These are phyloP conservation scores for Fomitopsis serialis DNA, from an alignment of 768 basidiomycete genomes.

Conservation along the genomic window DNA sequence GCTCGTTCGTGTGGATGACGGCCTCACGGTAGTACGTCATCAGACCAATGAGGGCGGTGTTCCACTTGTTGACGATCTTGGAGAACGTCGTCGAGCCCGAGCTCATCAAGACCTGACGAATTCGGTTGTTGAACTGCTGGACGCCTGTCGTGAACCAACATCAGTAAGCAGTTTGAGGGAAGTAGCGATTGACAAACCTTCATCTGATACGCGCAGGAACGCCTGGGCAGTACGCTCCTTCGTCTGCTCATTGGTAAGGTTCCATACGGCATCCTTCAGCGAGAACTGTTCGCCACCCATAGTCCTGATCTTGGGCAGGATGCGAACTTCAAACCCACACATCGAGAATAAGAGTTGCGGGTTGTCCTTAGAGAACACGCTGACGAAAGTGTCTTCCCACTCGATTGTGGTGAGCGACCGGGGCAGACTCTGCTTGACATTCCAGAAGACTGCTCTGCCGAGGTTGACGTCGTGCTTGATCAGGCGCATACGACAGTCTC, in stretches of 20 bases:
- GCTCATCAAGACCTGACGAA: slow-evolving; percentile 95
- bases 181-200: slow-evolving; percentile 41
- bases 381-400: slow-evolving; percentile 98
- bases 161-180: not conserved
- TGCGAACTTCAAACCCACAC: slow-evolving; percentile 98
- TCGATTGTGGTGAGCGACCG: slow-evolving; percentile 96
- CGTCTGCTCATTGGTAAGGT: slow-evolving; percentile 92
- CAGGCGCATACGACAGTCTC: slow-evolving; percentile 97
- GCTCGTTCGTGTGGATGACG: slow-evolving; percentile 94
- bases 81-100: slow-evolving; percentile 98
- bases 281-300: slow-evolving; percentile 97
- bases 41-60: slow-evolving; percentile 89
- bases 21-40: slow-evolving; percentile 99
- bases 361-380: slow-evolving; percentile 96
- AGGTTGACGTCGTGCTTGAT: slow-evolving; percentile 99
- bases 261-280: slow-evolving; percentile 94
- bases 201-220: slow-evolving; percentile 95
- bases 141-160: slow-evolving; percentile 46
- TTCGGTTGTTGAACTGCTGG: slow-evolving; percentile 96
- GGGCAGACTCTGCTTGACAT: slow-evolving; percentile 95
- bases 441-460: slow-evolving; percentile 98
- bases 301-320: slow-evolving; percentile 92
- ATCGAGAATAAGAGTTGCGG: slow-evolving; percentile 97
- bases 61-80: slow-evolving; percentile 99
- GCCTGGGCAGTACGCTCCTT: slow-evolving; percentile 98